Percentiles rank a stretch among this genome's conserved stretches.
These are phyloP conservation scores for Creolimax fragrantissima DNA, from an alignment of 78 protist genomes.

Conservation along the genomic window DNA sequence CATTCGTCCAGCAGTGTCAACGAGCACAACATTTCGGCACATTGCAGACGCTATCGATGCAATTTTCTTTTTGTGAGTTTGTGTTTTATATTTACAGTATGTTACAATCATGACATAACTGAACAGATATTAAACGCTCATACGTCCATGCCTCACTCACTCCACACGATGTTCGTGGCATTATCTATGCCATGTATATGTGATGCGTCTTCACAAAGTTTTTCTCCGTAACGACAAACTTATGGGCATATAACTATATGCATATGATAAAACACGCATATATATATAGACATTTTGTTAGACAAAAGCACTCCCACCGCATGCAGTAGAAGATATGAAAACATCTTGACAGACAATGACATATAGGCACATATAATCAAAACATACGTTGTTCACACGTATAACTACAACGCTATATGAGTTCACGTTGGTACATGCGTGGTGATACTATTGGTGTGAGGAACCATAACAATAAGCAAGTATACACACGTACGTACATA, in stretches of 20 bases:
- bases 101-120: not conserved
- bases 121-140: not conserved
- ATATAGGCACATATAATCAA: no score
- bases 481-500: not conserved
- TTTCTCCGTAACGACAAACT: no score
- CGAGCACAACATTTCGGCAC: slow-evolving; percentile 74
- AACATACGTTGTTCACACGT: no score
- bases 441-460: no score
- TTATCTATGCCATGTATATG: no score
- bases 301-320: not conserved
- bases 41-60: slow-evolving; percentile 1
- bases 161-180: no score
- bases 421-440: no score
- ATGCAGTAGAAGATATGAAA: no score
- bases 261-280: not conserved
- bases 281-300: not conserved
- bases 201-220: no score
- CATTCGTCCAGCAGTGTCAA: slow-evolving; percentile 99
- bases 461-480: not conserved
- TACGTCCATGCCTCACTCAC: no score
- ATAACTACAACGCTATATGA: no score
- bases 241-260: not conserved
- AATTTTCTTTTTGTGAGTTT: not conserved
- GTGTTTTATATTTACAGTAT: not conserved
- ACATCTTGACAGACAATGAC: no score